phyloP scores from a whole-genome alignment of 2,329 filamentous ascomycete species.

The Nakataea oryzae region DNA sequence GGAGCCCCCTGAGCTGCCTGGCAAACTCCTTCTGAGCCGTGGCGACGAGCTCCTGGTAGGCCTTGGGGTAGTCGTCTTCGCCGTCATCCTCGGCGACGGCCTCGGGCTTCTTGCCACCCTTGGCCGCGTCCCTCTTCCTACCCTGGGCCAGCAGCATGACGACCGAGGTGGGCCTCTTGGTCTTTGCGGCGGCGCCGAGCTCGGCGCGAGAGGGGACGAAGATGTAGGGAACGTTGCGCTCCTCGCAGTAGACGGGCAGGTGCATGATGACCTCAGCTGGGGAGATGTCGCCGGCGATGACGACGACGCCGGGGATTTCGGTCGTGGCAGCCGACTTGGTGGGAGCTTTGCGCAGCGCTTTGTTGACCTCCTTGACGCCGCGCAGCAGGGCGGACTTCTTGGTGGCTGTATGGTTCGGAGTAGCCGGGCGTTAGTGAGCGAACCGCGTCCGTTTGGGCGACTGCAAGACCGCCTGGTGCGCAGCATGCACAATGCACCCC shows the following conservation, averaged over 20 bases:
- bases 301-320: constrained; percentile 62
- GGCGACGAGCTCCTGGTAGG: constrained; percentile 56
- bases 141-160: constrained; percentile 58
- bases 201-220: constrained; percentile 89
- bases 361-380: constrained; percentile 98
- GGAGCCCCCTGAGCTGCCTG: constrained; percentile 35
- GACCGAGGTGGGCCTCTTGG: constrained; percentile 92
- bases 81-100: constrained; percentile 37
- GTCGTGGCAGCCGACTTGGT: constrained; percentile 54
- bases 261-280: constrained; percentile 98
- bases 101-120: constrained; percentile 32
- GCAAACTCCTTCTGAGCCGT: constrained; percentile 54
- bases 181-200: constrained; percentile 84
- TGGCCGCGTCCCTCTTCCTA: constrained; percentile 38
- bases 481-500: no score
- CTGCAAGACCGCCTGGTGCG: constrained; percentile 8
- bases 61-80: constrained; percentile 48
- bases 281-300: constrained; percentile 95
- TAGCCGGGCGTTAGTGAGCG: constrained; percentile 1
- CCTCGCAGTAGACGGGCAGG: constrained; percentile 94
- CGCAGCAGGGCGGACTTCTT: constrained; percentile 94
- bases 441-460: neutral
- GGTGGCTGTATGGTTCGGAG: constrained; percentile 53
- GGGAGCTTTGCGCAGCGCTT: constrained; percentile 88
- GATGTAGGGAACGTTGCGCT: constrained; percentile 94